phyloP scores from a whole-genome alignment of 495 filamentous ascomycete genomes.

The Penicillium psychrofluorescens region DNA sequence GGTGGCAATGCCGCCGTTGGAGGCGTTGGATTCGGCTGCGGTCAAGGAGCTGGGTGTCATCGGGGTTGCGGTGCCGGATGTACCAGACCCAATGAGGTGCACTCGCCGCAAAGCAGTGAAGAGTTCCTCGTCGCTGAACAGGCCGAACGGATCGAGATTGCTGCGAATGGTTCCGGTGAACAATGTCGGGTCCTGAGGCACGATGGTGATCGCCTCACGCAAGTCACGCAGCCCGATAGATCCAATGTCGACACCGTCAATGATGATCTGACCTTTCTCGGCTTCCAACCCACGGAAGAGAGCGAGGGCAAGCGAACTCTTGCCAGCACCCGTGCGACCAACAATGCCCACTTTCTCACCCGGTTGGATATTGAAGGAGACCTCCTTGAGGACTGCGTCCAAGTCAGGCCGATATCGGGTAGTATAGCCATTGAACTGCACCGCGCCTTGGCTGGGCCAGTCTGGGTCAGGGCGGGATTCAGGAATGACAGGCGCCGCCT shows the following conservation, averaged over 20 bases:
- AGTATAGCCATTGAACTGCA: constrained; percentile 80
- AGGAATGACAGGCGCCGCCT: constrained; percentile 70
- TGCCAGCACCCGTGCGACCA: constrained; percentile 92
- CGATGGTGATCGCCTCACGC: constrained; percentile 90
- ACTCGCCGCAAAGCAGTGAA: constrained; percentile 85
- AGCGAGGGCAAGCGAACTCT: constrained; percentile 90
- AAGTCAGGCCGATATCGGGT: constrained; percentile 86
- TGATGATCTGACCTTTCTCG: constrained; percentile 79
- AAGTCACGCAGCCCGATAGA: constrained; percentile 85
- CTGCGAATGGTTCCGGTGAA: constrained; percentile 93
- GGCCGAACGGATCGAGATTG: constrained; percentile 89
- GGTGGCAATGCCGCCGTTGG: constrained; percentile 24
- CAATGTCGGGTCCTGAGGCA: constrained; percentile 95
- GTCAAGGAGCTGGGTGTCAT: constrained; percentile 29
- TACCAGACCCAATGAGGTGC: constrained; percentile 68
- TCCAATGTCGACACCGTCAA: constrained; percentile 86
- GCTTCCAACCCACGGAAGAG: constrained; percentile 97
- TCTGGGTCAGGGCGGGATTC: constrained; percentile 66
- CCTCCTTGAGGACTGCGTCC: constrained; percentile 72
- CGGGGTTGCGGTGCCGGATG: constrained; percentile 37
- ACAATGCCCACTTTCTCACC: constrained; percentile 96
- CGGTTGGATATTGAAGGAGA: constrained; percentile 79
- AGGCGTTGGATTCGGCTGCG: constrained; percentile 31
- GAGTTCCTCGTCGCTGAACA: constrained; percentile 89
- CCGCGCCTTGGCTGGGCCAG: constrained; percentile 82